Conservation (phyloP, 257 asterid genomes). For the Nicotiana attenuata region DNA sequence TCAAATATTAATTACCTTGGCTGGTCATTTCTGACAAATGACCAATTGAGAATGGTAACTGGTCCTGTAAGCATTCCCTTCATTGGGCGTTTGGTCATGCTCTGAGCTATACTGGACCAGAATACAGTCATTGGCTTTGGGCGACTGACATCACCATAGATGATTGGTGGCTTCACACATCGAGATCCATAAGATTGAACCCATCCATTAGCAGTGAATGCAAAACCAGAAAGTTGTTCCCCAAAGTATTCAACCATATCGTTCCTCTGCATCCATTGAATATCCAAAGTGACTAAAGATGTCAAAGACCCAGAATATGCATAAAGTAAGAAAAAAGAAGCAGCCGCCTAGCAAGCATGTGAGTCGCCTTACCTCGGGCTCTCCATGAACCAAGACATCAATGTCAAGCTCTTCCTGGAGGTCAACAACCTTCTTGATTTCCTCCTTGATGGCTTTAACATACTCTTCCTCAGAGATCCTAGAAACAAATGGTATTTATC, state of each 20-base stretch:
- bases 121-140: constrained; percentile 95
- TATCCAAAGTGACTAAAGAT: constrained; percentile 1
- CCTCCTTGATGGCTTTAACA: constrained; percentile 71
- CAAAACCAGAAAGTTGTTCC: constrained; percentile 92
- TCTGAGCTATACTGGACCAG: constrained; percentile 94
- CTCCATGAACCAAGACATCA: constrained; percentile 97
- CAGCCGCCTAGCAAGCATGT: not conserved
- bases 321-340: not conserved
- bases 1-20: constrained; percentile 47
- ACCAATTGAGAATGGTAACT: constrained; percentile 95
- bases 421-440: constrained; percentile 88
- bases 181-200: constrained; percentile 97
- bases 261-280: constrained; percentile 53
- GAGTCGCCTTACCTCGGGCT: constrained; percentile 72
- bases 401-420: constrained; percentile 97
- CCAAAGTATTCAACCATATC: constrained; percentile 99
- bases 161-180: constrained; percentile 97
- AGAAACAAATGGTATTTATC: constrained; percentile 10
- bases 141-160: constrained; percentile 93
- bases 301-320: not conserved
- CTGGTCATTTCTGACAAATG: constrained; percentile 90
- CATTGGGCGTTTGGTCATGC: constrained; percentile 99
- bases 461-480: constrained; percentile 93
- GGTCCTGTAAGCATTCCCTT: constrained; percentile 99
- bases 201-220: constrained; percentile 95